Evolutionary conservation across 148 eudicot species (phyloP), one percentile per base, ranked within the genome.

Genomic region (Rhododendron ovatum): DNA sequence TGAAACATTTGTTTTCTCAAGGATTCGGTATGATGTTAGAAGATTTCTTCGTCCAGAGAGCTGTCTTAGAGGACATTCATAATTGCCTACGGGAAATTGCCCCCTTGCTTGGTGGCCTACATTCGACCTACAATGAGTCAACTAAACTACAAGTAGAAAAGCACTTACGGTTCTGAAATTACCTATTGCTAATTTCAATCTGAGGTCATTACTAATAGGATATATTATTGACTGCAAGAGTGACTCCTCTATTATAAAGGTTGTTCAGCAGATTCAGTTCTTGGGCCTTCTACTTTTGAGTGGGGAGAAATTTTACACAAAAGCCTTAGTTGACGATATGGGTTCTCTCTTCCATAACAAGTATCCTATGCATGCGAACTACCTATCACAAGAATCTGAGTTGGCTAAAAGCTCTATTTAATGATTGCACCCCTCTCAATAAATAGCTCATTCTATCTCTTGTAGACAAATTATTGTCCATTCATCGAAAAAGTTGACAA

Each of bases 391-490:
- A 84, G 93, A 97, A 81, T 95, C 86, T 87, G 98, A 98, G 11
- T 73, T 97, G 82, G 95, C 94, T 37, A 92, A 88, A 45, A 91
- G 94, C 86, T 90, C 92, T 96, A 10, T 92, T 94, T 84, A n/a
- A 91, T 83, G 98, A 7, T 84, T 96, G 87, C 94, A 96, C 41
- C 96, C 98, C 0, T 96, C 89, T 84, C 95, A 96, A 84, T 95
- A 90, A 86, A 96, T 96, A 87, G 94, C 93, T 71, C 98, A 96
- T 86, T 95, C 99, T 0, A 89, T 96, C 50, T 93, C 97, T 13
- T 37, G 92, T 92, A 91, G 98, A 88, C 98, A 96, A 90, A 93
- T 96, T 0, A 96, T 92, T 50, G 93, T 95, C 51, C 94, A 98
- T 37, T 96, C 98, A 74, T 90, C 95, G 2, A 91, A 93, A 84